Base-by-base conservation (phyloP, 495 filamentous ascomycete genomes). In the Aspergillus haitiensis region DNA sequence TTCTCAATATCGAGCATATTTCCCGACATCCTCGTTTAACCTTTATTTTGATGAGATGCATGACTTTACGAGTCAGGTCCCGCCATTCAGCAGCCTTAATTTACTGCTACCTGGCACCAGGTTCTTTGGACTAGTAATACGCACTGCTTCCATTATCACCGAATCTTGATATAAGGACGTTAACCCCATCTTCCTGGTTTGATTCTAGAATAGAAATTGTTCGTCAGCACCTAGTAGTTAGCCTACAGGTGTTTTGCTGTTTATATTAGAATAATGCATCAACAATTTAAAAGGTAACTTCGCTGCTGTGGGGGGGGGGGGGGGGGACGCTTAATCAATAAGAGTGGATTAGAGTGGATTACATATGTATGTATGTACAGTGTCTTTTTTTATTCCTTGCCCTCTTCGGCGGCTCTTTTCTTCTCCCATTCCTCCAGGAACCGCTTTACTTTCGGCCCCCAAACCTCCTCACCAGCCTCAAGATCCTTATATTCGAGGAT, bases 401-500 rank as follows among this genome's bases (percentile, higher is more conserved):
- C 11, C 37, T 61, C 59, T 44, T 69, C 63, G 18, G 63, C 66
- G 7, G 56, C 65, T 37, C 69, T 67, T 55, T 78, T 78, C 59
- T 71, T 60, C 63, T 80, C 73, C 84, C 88, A 93, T 9, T 79
- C 74, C 45, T 83, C 71, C 11, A 97, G 71, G 74, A 89, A 82
- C 10, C 71, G 70, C 65, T 84, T 70, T 2, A 97, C 79, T 67
- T 91, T 84, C 9, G 90, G 87, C 1, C 79, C 91, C 93, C 93
- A 97, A 8, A 91, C 83, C 1, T 87, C 83, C 68, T 96, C 92
- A 1, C 89, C 90, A 54, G 86, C 81, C 52, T 80, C 82, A 5
- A 99, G 72, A 64, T 96, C 92, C 37, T 83, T 75, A 70, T 91
- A 98, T 67, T 96, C 89, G 5, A 98, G 65, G 42, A 93, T 86